phyloP scores from a whole-genome alignment of 768 basidiomycete genomes.

The Tulasnella sp. region DNA sequence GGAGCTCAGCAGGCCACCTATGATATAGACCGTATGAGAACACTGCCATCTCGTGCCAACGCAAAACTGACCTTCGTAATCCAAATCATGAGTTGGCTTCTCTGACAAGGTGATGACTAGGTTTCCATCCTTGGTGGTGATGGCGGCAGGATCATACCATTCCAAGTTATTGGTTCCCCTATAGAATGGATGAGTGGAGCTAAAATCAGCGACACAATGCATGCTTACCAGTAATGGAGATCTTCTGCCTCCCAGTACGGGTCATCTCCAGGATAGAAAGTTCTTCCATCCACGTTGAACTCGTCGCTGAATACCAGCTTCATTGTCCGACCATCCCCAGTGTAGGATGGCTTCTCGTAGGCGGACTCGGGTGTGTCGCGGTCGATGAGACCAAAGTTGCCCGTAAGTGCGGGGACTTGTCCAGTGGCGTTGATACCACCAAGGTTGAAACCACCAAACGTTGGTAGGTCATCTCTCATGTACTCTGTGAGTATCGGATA shows the following conservation, averaged over 20 bases:
- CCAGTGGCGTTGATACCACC: slow-evolving; percentile 80
- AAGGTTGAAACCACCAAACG: slow-evolving; percentile 52
- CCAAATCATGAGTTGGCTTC: slow-evolving; percentile 56
- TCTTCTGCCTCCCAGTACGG: slow-evolving; percentile 81
- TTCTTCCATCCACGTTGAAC: slow-evolving; percentile 65
- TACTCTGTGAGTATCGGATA: not conserved
- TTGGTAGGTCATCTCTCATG: not conserved
- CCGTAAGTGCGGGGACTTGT: slow-evolving; percentile 57
- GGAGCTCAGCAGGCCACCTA: slow-evolving; percentile 41
- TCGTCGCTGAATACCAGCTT: slow-evolving; percentile 80
- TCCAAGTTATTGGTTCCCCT: slow-evolving; percentile 49
- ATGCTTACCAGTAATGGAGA: slow-evolving; percentile 47
- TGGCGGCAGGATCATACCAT: slow-evolving; percentile 77
- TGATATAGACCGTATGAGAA: too few species aligned
- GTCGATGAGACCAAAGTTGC: slow-evolving; percentile 49
- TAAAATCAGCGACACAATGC: too few species aligned
- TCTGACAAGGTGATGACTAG: slow-evolving; percentile 61
- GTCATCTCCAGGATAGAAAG: slow-evolving; percentile 80
- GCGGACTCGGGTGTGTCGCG: slow-evolving; percentile 51
- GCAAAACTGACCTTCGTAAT: slow-evolving; percentile 55
- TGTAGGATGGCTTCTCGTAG: slow-evolving; percentile 41
- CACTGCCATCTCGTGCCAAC: slow-evolving; percentile 30
- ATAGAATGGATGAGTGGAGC: not conserved
- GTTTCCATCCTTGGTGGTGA: slow-evolving; percentile 59
- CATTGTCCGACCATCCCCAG: slow-evolving; percentile 40